Conservation (phyloP, 202 grass and related monocot genomes). For the Schoenoplectus tabernaemontani region DNA sequence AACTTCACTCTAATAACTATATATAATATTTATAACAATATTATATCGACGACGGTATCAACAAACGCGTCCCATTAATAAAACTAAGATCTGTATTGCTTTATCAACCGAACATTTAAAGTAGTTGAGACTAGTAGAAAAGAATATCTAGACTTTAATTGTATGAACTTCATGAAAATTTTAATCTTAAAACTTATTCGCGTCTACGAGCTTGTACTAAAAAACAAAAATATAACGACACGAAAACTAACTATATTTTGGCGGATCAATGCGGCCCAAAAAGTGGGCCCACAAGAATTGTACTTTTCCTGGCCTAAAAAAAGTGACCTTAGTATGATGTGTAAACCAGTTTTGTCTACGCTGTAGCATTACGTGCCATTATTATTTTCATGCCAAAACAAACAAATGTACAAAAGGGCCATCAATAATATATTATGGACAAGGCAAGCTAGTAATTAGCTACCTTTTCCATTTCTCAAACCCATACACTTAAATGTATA, state of each 20-base stretch:
- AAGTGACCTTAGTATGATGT: slow-evolving; percentile 3
- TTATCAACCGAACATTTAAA: no score
- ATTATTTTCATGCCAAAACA: neutral
- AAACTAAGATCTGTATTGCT: no score
- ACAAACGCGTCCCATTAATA: no score
- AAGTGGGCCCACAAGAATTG: neutral
- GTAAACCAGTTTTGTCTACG: slow-evolving; percentile 5
- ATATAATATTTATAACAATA: no score
- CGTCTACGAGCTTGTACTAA: neutral
- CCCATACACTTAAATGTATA: slow-evolving; percentile 2
- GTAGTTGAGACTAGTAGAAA: no score
- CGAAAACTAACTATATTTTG: slow-evolving; percentile 36
- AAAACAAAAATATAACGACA: slow-evolving; percentile 13
- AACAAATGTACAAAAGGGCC: neutral
- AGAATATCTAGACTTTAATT: no score
- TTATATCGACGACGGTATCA: no score
- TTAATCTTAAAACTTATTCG: neutral
- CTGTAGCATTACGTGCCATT: neutral
- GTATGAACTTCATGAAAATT: no score
- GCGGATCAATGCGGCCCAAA: neutral
- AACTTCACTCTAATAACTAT: no score
- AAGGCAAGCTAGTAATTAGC: neutral
- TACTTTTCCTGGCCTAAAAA: neutral
- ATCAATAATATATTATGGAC: neutral
- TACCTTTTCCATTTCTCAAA: slow-evolving; percentile 7